phyloP scores from a whole-genome alignment of 2,329 filamentous ascomycete genomes.

The Sclerotinia glacialis region DNA sequence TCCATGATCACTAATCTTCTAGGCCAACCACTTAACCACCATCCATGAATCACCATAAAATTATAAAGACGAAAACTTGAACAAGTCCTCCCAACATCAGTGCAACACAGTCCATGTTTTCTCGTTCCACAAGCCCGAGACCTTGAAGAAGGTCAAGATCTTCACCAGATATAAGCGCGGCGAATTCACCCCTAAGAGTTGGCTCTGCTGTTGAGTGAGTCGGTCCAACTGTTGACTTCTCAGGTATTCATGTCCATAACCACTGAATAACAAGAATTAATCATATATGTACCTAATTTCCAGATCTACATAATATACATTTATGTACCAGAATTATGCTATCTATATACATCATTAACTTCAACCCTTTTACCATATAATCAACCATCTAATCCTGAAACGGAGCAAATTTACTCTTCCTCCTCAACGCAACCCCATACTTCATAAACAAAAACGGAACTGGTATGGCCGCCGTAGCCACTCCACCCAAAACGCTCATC shows the following conservation, averaged over 20 bases:
- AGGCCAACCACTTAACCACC: no score
- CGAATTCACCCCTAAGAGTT: neutral
- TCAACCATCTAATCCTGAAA: constrained; percentile 22
- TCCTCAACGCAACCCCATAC: constrained; percentile 41
- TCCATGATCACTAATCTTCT: no score
- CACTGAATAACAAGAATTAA: neutral
- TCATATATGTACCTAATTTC: neutral
- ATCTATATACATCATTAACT: neutral
- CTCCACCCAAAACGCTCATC: constrained; percentile 58
- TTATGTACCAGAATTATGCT: neutral
- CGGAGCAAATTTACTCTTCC: constrained; percentile 46
- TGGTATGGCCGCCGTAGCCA: constrained; percentile 53
- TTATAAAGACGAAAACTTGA: no score
- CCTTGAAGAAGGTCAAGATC: no score
- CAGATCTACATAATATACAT: neutral
- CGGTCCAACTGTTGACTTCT: neutral
- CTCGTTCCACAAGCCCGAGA: no score
- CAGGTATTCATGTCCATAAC: neutral
- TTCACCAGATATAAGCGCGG: neutral
- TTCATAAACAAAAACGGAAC: constrained; percentile 56
- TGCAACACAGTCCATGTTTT: no score
- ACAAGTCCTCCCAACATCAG: no score
- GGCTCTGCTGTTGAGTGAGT: neutral
- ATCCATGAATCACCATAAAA: no score
- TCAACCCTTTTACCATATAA: no score